Percentiles rank a stretch among this genome's conserved stretches.
phyloP scores from a whole-genome alignment of 345 rosid genomes.

The Theobroma cacao region DNA sequence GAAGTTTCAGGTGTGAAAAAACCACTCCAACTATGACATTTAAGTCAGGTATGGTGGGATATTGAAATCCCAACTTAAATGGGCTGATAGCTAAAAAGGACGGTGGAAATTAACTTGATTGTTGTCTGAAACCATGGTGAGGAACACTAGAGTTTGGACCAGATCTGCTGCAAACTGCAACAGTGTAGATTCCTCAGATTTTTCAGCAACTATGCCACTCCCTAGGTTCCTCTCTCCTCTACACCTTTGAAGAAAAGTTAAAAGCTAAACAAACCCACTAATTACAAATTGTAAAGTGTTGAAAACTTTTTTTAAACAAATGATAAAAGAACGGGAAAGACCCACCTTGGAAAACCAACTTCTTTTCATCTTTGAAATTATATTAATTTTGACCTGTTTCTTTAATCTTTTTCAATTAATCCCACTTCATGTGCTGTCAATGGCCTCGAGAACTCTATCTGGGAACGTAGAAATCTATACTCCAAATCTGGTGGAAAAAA shows the following conservation, averaged over 20 bases:
- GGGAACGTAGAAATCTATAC: background rate
- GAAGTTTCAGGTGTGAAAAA: background rate
- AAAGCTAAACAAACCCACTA: background rate
- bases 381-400: background rate
- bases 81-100: no score
- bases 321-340: background rate
- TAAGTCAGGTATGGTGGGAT: background rate
- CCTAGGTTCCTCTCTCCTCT: background rate
- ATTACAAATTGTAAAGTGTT: background rate
- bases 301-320: background rate
- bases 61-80: background rate
- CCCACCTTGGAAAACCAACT: background rate
- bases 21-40: background rate
- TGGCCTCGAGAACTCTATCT: background rate
- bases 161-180: background rate
- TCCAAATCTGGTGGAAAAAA: constrained; percentile 36
- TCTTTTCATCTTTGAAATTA: background rate
- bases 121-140: background rate
- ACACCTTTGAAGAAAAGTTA: background rate
- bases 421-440: background rate
- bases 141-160: background rate
- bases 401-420: background rate
- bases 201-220: background rate
- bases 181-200: background rate
- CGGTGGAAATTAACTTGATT: no score